Conservation (phyloP, 805 yeast species). For the Candida maesae region DNA sequence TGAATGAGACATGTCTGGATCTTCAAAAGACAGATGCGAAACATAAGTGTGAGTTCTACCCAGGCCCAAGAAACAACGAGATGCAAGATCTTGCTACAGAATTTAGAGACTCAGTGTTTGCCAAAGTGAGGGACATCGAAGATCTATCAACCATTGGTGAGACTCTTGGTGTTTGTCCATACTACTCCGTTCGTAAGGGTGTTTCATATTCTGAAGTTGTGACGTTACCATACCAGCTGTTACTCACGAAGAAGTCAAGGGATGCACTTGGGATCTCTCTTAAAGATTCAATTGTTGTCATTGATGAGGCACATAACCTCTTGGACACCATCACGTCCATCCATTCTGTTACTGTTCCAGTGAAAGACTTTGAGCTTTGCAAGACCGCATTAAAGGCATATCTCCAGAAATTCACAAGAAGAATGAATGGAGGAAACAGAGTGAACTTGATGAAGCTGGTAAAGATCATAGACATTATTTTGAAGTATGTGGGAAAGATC, state of each 20-base stretch:
- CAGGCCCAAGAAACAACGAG: slow-evolving; percentile 28
- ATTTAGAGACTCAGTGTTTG: slow-evolving; percentile 46
- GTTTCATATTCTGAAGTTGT: slow-evolving; percentile 63
- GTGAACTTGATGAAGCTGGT: slow-evolving; percentile 61
- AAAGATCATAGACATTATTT: slow-evolving; percentile 51
- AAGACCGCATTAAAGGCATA: slow-evolving; percentile 51
- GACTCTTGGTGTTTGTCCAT: slow-evolving; percentile 65
- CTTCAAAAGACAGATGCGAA: slow-evolving; percentile 43
- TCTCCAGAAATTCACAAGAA: slow-evolving; percentile 52
- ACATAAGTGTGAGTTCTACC: slow-evolving; percentile 39
- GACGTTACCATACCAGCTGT: slow-evolving; percentile 80
- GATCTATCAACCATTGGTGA: slow-evolving; percentile 64
- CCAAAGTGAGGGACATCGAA: slow-evolving; percentile 59
- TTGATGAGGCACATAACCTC: slow-evolving; percentile 92
- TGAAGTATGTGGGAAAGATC: slow-evolving; percentile 39
- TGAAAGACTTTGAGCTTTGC: slow-evolving; percentile 43
- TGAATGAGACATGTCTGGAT: slow-evolving; percentile 81
- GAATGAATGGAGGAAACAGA: slow-evolving; percentile 68
- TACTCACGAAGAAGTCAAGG: slow-evolving; percentile 60
- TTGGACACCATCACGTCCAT: slow-evolving; percentile 71
- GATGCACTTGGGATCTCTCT: slow-evolving; percentile 55
- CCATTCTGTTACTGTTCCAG: slow-evolving; percentile 57
- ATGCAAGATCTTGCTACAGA: slow-evolving; percentile 30
- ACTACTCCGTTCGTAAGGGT: slow-evolving; percentile 65
- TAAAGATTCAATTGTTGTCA: slow-evolving; percentile 62